Base-by-base conservation (phyloP, 139 green algal genomes). In the Chlamydomonas eustigma region DNA sequence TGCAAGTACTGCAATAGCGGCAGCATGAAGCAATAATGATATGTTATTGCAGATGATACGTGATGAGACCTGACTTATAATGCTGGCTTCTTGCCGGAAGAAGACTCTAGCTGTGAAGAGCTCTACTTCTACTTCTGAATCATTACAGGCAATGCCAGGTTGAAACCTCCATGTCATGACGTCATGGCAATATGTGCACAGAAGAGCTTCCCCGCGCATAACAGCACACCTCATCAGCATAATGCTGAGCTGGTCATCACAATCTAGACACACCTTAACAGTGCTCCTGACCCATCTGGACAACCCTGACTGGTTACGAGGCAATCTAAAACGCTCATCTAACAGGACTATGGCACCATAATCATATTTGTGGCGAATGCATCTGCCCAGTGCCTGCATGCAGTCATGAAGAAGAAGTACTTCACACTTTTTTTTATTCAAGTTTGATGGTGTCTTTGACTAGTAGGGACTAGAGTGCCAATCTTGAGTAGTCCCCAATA, bases 331-430 rank as follows among this genome's bases (percentile, higher is more conserved):
- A 30, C 93, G 89, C n/a, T 88, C 79, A 84, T 97, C 95, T 44
- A 98, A 75, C 50, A 98, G 88, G n/a, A 99, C 74, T 77, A 99
- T 92, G 36, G 91, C 92, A 4, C 95, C 95, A 67, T 90, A 99
- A 86, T 99, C 95, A 34, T 87, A 74, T 5, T 80, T 84, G 86
- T 99, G 95, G 1, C 95, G 86, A 63, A 99, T 97, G 88, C 94
- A 98, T 6, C 94, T 86, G 1, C 93, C 93, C 30, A 97, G 64
- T 0, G 91, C 92, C 87, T 97, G 90, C 44, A 58, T 58, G 18
- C 44, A 58, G 44, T 28, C 12, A 18, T 12, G 44, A 58, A 58
- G 44, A 58, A 58, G n/a, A n/a, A n/a, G n/a, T n/a, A n/a, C n/a
- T n/a, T 69, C 5, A 8, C 6, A 32, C 8, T 12, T n/a, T n/a